These are phyloP conservation scores for Talaromyces ruber DNA, from an alignment of 495 filamentous ascomycete species.

Conservation along the genomic window DNA sequence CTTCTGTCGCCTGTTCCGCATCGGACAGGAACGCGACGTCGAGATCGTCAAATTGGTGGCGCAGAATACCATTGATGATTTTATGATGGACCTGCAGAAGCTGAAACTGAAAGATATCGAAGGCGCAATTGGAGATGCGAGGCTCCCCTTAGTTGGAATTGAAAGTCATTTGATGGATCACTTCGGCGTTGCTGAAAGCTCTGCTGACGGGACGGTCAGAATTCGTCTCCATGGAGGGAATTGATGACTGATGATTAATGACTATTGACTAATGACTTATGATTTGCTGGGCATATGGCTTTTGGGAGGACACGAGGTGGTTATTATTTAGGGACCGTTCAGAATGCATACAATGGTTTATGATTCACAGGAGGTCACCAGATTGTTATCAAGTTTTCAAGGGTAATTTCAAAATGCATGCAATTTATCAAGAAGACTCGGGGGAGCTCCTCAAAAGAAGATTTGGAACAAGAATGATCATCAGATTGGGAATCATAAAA, in stretches of 20 bases:
- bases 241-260: not conserved
- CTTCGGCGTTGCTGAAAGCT: conserved; percentile 10
- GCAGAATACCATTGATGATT: conserved; percentile 40
- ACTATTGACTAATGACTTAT: not conserved
- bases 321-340: not conserved
- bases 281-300: not conserved
- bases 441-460: not conserved
- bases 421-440: not conserved
- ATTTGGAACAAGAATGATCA: not conserved
- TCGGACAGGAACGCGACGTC: conserved; percentile 49
- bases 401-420: not conserved
- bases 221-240: not conserved
- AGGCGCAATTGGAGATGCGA: conserved; percentile 17
- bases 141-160: conserved; percentile 5
- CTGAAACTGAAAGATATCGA: conserved; percentile 18
- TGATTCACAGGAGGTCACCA: not conserved
- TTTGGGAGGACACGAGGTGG: not conserved
- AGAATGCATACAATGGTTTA: not conserved
- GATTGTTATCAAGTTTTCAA: not conserved
- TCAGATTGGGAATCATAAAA: not conserved
- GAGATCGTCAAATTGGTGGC: conserved; percentile 45
- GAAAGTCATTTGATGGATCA: conserved; percentile 7
- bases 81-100: conserved; percentile 32
- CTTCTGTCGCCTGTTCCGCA: conserved; percentile 53
- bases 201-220: not conserved